phyloP scores from a whole-genome alignment of 257 asterid genomes.

The Plantago major region DNA sequence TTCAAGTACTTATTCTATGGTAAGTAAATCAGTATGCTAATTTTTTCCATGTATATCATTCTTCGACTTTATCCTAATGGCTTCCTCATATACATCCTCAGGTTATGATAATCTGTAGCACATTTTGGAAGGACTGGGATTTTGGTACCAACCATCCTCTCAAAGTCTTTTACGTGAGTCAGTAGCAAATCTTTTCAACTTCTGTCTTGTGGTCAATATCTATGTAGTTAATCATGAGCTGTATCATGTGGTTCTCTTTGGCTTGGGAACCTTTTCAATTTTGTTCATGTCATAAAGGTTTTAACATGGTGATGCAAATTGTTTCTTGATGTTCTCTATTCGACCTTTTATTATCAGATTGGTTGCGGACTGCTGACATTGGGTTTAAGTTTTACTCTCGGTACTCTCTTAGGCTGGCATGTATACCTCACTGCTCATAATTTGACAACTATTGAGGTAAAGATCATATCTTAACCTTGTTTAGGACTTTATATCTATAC shows the following conservation, averaged over 20 bases:
- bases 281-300: too few relatives aligned
- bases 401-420: slow-evolving; percentile 80
- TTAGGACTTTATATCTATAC: not conserved
- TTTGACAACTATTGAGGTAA: slow-evolving; percentile 93
- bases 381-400: slow-evolving; percentile 53
- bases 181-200: slow-evolving; percentile 9
- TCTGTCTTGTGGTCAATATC: not conserved
- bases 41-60: slow-evolving; percentile 9
- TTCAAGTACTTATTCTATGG: slow-evolving; percentile 63
- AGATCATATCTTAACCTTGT: slow-evolving; percentile 5
- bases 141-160: slow-evolving; percentile 25
- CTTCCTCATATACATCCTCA: slow-evolving; percentile 26
- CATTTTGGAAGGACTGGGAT: slow-evolving; percentile 47
- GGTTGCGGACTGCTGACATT: slow-evolving; percentile 42
- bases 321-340: slow-evolving; percentile 14
- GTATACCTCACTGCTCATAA: slow-evolving; percentile 68
- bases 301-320: too few relatives aligned
- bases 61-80: not conserved
- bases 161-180: slow-evolving; percentile 63
- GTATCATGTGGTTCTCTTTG: not conserved
- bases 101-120: slow-evolving; percentile 42
- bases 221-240: not conserved
- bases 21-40: slow-evolving; percentile 27
- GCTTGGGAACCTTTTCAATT: too few relatives aligned
- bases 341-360: slow-evolving; percentile 35